phyloP scores from a whole-genome alignment of 768 basidiomycete species.

The Clitopilus hobsonii region DNA sequence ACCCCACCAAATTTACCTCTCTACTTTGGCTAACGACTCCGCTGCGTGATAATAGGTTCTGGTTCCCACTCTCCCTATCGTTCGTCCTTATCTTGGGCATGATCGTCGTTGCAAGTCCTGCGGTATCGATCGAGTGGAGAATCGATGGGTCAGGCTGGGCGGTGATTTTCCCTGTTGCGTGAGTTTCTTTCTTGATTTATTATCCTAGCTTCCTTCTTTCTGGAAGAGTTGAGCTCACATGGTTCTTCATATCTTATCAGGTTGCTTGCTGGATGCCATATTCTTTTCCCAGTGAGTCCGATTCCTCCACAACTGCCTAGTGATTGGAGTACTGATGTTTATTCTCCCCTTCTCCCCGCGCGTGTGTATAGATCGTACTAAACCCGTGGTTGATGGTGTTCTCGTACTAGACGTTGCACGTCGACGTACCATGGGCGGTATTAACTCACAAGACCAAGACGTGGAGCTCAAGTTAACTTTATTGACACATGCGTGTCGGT shows the following conservation, averaged over 20 bases:
- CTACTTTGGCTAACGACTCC: slow-evolving; percentile 25
- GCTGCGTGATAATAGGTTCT: slow-evolving; percentile 41
- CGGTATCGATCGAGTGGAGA: slow-evolving; percentile 56
- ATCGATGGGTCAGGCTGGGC: slow-evolving; percentile 59
- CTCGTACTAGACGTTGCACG: slow-evolving; percentile 37
- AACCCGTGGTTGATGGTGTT: slow-evolving; percentile 64
- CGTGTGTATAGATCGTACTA: slow-evolving; percentile 30
- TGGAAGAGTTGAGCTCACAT: slow-evolving; percentile 24
- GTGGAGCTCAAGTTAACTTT: too few relatives aligned
- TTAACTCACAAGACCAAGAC: too few relatives aligned
- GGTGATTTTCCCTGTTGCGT: slow-evolving; percentile 69
- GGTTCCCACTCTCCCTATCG: slow-evolving; percentile 50
- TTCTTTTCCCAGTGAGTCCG: slow-evolving; percentile 61
- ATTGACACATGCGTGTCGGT: too few relatives aligned
- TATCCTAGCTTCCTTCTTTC: neutral
- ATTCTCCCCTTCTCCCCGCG: neutral
- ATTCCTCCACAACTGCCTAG: neutral
- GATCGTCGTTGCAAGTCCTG: slow-evolving; percentile 41
- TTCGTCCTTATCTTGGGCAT: slow-evolving; percentile 55
- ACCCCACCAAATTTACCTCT: slow-evolving; percentile 20
- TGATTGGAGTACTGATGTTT: slow-evolving; percentile 5
- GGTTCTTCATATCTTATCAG: slow-evolving; percentile 34
- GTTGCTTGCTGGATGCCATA: slow-evolving; percentile 56
- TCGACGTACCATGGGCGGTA: neutral
- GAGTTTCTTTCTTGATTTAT: slow-evolving; percentile 19